Base-by-base conservation (phyloP, 768 basidiomycete genomes). In the Dendrothele bispora region DNA sequence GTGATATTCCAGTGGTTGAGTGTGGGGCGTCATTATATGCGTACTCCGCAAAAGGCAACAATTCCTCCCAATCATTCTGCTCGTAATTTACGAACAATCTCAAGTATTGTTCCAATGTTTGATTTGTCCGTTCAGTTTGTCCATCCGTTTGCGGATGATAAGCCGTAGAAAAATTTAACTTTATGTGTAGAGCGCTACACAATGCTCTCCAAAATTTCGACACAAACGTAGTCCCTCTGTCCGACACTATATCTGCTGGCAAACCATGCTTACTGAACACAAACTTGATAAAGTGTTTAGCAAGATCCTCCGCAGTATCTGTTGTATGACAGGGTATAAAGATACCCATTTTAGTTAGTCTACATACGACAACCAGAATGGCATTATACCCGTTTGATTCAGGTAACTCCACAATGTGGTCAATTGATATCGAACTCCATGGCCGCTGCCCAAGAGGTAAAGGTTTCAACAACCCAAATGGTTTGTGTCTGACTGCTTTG, bases 401-500 rank as follows among this genome's bases (percentile, higher is more conserved):
- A 0, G 62, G 62, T 5, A 67, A 56, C 18, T 61, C 32, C 11
- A 43, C 56, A 44, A 67, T 66, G 46, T 58, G 51, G 48, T 73
- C 66, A 56, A 69, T 66, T 3, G 61, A 56, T 11, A 71, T 59
- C 5, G 60, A 56, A 8, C 29, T 10, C 70, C 70, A 72, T 0
- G 68, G 65, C 18, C 41, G 24, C 5, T 44, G 26, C 3, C 38
- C 62, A 8, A 62, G 50, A 0, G 58, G 59, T 5, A 68, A 57
- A 5, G 56, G 56, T 34, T 61, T 48, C 0, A 69, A 53, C 5
- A 48, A 20, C 0, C 67, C 66, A 26, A 56, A 60, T 2, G 57
- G 59, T 17, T 53, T 27, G 39, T 61, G 56, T 8, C 53, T 46
- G 1, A 28, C 29, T 2, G 49, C 7, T 36, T 68, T 68, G 27